Conservation (phyloP, 2,329 filamentous ascomycete genomes). For the Ciborinia camelliae region DNA sequence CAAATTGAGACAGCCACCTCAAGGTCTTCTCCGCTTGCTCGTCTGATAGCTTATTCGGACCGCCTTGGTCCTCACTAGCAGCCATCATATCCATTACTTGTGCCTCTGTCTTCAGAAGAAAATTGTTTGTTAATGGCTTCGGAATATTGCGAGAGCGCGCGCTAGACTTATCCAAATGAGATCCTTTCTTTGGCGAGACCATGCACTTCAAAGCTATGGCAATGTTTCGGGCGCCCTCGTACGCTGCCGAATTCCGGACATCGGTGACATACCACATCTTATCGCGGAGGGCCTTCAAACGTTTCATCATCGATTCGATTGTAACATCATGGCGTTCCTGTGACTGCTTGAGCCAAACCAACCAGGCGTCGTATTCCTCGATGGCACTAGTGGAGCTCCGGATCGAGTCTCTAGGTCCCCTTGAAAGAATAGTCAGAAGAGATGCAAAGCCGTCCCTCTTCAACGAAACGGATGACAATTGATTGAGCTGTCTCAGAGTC, state of each 20-base stretch:
- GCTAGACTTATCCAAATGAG: slow-evolving; percentile 32
- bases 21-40: slow-evolving; percentile 84
- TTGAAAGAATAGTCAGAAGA: slow-evolving; percentile 69
- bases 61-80: slow-evolving; percentile 77
- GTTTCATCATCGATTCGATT: slow-evolving; percentile 71
- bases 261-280: slow-evolving; percentile 99
- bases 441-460: slow-evolving; percentile 67
- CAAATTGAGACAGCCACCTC: slow-evolving; percentile 76
- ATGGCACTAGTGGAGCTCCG: slow-evolving; percentile 67
- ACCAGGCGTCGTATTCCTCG: slow-evolving; percentile 76
- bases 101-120: slow-evolving; percentile 76
- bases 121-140: slow-evolving; percentile 40
- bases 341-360: slow-evolving; percentile 78
- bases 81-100: slow-evolving; percentile 86
- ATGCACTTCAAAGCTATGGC: slow-evolving; percentile 87
- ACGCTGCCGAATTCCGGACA: slow-evolving; percentile 83
- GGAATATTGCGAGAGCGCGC: slow-evolving; percentile 40
- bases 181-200: slow-evolving; percentile 58
- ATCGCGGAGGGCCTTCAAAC: slow-evolving; percentile 73
- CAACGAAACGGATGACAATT: slow-evolving; percentile 57
- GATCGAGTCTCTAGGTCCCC: slow-evolving; percentile 67
- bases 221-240: slow-evolving; percentile 82
- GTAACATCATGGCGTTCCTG: slow-evolving; percentile 73
- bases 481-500: slow-evolving; percentile 70
- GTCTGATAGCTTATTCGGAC: slow-evolving; percentile 93